Base-by-base conservation (phyloP, 108 stramenopile genomes). In the Hondaea fermentalgiana region DNA sequence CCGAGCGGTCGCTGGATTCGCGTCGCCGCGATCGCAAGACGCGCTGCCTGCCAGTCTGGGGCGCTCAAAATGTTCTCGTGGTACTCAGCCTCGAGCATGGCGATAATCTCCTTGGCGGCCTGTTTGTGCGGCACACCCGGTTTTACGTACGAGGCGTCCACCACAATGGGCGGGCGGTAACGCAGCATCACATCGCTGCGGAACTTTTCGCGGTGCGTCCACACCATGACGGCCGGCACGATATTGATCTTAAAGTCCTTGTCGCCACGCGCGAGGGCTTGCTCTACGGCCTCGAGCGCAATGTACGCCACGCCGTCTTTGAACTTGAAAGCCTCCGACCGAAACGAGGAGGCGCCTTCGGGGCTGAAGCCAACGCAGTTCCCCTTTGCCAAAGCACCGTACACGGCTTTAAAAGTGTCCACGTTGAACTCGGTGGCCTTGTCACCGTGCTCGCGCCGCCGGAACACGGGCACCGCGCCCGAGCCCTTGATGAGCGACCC, bases 141-240 rank as follows among this genome's bases (percentile, higher is more conserved):
- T 17, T 6, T 16, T 1, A 69, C 10, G 35, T 42, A 69, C 25
- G 64, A 69, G 25, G 64, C 64, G 42, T 69, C 64, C 2, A 83
- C 76, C 28, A 83, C 76, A 23, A 83, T 53, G 25, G 76, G 76
- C 45, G 76, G 76, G 23, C 76, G 45, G 51, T 45, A 83, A 12
- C 76, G 76, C 19, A 83, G 76, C 19, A 83, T 47, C n/a, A 83
- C 76, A 4, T 83, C 76, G 28, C 49, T 53, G 6, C 76, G 76
- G 51, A 83, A 83, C 76, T 83, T 83, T 83, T 83, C 76, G 2
- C 76, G 45, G 76, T 83, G 76, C n/a, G 76, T 83, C 76, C 76
- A 83, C 51, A 28, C 76, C 76, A 83, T 83, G 43, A 53, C 76
- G 10, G 76, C 76, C 51, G 76, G 76, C 25, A 83, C 45, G 2